Conservation (phyloP, 1,139 yeast genomes). For the Taphrina populina region DNA sequence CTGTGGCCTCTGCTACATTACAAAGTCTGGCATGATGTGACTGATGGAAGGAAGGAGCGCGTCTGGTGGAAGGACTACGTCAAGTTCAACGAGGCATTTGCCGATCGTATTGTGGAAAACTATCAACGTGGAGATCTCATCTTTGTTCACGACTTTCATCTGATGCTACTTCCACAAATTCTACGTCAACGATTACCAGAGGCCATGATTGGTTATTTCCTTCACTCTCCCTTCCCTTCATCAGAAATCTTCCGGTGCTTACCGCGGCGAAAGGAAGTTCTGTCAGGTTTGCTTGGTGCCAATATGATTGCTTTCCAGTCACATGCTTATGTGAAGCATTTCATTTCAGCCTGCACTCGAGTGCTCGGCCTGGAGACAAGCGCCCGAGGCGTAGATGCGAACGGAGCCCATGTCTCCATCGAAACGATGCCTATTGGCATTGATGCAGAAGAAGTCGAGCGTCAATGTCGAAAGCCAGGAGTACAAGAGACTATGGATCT, state of each 20-base stretch:
- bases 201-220: slow-evolving; percentile 75
- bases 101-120: slow-evolving; percentile 67
- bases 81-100: slow-evolving; percentile 83
- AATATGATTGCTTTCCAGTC: slow-evolving; percentile 84
- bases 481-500: slow-evolving; percentile 52
- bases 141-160: slow-evolving; percentile 93
- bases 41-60: slow-evolving; percentile 68
- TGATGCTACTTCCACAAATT: slow-evolving; percentile 79
- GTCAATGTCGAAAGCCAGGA: slow-evolving; percentile 48
- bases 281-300: slow-evolving; percentile 90
- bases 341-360: slow-evolving; percentile 82
- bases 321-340: slow-evolving; percentile 82
- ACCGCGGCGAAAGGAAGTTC: slow-evolving; percentile 73
- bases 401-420: slow-evolving; percentile 72
- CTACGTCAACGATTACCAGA: slow-evolving; percentile 77
- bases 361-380: slow-evolving; percentile 66
- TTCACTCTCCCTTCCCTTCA: slow-evolving; percentile 92
- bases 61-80: slow-evolving; percentile 92
- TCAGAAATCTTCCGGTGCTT: slow-evolving; percentile 91
- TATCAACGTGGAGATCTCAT: slow-evolving; percentile 89
- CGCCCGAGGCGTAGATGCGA: slow-evolving; percentile 63
- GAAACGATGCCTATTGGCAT: slow-evolving; percentile 84
- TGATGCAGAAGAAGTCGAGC: slow-evolving; percentile 60
- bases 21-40: slow-evolving; percentile 58
- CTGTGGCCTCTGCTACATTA: slow-evolving; percentile 96